Conservation (phyloP, 306 rosid species). For the Glycyrrhiza uralensis region DNA sequence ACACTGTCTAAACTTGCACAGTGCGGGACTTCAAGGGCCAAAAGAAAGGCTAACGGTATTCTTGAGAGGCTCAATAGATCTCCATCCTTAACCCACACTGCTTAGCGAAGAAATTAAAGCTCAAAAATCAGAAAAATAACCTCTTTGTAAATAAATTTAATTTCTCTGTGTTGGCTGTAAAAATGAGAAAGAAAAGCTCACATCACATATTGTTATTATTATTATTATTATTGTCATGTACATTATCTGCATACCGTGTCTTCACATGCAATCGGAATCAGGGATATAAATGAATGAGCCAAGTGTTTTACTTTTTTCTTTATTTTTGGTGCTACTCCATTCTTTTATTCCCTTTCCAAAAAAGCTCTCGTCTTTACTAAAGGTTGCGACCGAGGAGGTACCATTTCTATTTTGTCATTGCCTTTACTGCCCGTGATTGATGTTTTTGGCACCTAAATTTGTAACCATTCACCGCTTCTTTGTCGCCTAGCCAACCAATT, state of each 20-base stretch:
- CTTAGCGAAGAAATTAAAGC: slow-evolving; percentile 46
- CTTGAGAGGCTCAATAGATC: slow-evolving; percentile 57
- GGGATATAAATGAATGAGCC: slow-evolving; percentile 13
- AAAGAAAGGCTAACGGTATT: slow-evolving; percentile 64
- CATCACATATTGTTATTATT: no score
- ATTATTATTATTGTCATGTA: slow-evolving; percentile 10
- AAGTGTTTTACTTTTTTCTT: neutral
- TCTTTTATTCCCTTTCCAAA: neutral
- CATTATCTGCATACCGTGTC: slow-evolving; percentile 24
- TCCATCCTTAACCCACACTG: slow-evolving; percentile 53
- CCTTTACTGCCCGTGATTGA: slow-evolving; percentile 31
- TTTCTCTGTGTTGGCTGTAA: slow-evolving; percentile 33
- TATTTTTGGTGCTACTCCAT: neutral
- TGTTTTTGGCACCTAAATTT: slow-evolving; percentile 28
- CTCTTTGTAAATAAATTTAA: slow-evolving; percentile 27
- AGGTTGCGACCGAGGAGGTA: neutral
- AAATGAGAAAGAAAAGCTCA: slow-evolving; percentile 30
- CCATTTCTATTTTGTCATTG: neutral
- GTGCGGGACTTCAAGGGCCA: slow-evolving; percentile 67
- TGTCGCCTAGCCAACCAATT: slow-evolving; percentile 22
- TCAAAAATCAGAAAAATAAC: neutral
- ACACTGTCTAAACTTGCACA: slow-evolving; percentile 53
- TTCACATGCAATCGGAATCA: slow-evolving; percentile 24
- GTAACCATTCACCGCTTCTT: slow-evolving; percentile 10
- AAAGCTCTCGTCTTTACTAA: slow-evolving; percentile 13